phyloP scores from a whole-genome alignment of 495 filamentous ascomycete genomes.

The Podospora appendiculata region DNA sequence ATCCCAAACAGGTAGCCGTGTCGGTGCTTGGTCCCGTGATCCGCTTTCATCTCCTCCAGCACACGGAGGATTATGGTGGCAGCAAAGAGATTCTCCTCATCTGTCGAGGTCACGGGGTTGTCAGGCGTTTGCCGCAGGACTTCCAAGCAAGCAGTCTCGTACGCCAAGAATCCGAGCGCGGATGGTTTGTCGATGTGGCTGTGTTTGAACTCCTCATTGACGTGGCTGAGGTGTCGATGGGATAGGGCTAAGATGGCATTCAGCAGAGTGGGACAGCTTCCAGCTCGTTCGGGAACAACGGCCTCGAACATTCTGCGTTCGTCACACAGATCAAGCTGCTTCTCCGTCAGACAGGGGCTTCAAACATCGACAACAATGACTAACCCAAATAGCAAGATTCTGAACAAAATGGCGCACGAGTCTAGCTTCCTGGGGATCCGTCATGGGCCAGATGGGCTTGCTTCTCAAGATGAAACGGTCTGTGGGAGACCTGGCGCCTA shows the following conservation, averaged over 20 bases:
- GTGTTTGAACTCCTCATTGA: slow-evolving; percentile 29
- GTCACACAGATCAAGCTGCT: slow-evolving; percentile 52
- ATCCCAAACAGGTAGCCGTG: slow-evolving; percentile 45
- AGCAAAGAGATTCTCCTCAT: slow-evolving; percentile 54
- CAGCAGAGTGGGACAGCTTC: slow-evolving; percentile 42
- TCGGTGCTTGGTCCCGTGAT: slow-evolving; percentile 28
- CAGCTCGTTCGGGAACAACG: slow-evolving; percentile 43
- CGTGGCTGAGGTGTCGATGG: slow-evolving; percentile 46
- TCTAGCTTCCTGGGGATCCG: slow-evolving; percentile 27
- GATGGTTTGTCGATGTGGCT: too few relatives aligned
- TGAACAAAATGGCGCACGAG: slow-evolving; percentile 42
- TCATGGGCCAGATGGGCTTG: slow-evolving; percentile 28
- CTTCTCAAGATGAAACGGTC: slow-evolving; percentile 11
- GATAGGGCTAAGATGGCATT: slow-evolving; percentile 54
- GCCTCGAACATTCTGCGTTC: slow-evolving; percentile 43
- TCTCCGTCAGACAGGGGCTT: background rate
- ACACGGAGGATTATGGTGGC: slow-evolving; percentile 54
- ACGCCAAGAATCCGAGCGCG: slow-evolving; percentile 26
- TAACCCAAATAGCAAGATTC: slow-evolving; percentile 42
- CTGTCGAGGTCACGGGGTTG: slow-evolving; percentile 44
- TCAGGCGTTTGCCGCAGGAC: slow-evolving; percentile 42
- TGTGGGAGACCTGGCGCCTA: slow-evolving; percentile 5
- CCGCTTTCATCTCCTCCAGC: slow-evolving; percentile 51
- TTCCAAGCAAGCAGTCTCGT: slow-evolving; percentile 43
- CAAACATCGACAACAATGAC: background rate